A percentile compares a stretch with the other conserved stretches of the same genome.
phyloP scores from a whole-genome alignment of 257 asterid species.

The Solanum appendiculatum region DNA sequence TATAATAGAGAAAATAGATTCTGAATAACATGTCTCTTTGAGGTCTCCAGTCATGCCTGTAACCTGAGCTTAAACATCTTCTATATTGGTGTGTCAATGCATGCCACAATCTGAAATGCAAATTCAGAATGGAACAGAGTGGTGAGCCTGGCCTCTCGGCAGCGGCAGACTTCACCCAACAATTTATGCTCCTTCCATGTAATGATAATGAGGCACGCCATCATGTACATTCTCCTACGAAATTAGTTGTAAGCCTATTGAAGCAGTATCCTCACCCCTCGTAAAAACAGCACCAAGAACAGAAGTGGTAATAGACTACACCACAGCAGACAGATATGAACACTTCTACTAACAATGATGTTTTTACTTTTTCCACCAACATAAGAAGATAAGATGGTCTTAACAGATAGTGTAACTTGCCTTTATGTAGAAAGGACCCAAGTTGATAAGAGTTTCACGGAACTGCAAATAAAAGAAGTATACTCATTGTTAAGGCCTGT shows the following conservation, averaged over 20 bases:
- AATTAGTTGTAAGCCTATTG: not conserved
- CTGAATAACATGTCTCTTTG: not conserved
- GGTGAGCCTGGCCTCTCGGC: not conserved
- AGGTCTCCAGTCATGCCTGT: not conserved
- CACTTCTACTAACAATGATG: not conserved
- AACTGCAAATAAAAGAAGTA: constrained; percentile 53
- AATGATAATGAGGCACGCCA: not conserved
- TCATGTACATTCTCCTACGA: not conserved
- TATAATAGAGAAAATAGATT: not conserved
- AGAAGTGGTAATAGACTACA: not conserved
- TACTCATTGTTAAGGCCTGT: not conserved
- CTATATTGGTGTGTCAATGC: not conserved
- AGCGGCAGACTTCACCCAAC: not conserved
- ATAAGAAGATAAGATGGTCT: not conserved
- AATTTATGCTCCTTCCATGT: not conserved
- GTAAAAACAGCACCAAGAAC: not conserved
- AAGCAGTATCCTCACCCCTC: not conserved
- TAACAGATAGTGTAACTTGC: constrained; percentile 21
- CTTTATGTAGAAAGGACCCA: constrained; percentile 99
- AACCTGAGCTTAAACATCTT: not conserved
- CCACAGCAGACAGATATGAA: not conserved
- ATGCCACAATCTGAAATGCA: not conserved
- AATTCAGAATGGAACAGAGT: not conserved
- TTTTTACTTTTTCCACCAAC: not conserved
- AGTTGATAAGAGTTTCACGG: constrained; percentile 73